Conservation (phyloP, 176 grass and related monocot species). For the Carex scoparia region DNA sequence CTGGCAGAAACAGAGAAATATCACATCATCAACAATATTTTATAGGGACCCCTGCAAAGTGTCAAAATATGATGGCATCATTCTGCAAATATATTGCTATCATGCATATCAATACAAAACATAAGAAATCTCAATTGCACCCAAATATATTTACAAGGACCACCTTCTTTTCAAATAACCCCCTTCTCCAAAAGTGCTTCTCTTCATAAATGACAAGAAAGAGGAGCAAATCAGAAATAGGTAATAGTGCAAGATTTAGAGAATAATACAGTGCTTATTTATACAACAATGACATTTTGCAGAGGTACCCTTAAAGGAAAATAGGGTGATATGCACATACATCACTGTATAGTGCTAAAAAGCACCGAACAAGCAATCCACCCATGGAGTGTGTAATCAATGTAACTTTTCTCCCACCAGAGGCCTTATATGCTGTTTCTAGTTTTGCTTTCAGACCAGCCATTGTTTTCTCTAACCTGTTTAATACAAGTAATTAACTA, state of each 20-base stretch:
- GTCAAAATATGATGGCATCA: background rate
- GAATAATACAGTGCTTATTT: background rate
- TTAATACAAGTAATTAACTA: constrained; percentile 6
- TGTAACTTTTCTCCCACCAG: constrained; percentile 77
- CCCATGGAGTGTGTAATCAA: constrained; percentile 98
- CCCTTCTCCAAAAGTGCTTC: background rate
- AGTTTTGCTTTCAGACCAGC: constrained; percentile 77
- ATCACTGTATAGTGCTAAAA: constrained; percentile 81
- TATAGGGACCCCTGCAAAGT: background rate
- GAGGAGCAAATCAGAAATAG: no score
- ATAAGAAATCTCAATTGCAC: background rate
- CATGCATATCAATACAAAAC: constrained; percentile 10
- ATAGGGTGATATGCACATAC: constrained; percentile 36
- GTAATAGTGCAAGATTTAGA: no score
- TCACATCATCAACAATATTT: background rate
- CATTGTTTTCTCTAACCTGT: constrained; percentile 81
- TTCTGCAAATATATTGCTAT: background rate
- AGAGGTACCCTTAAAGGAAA: background rate
- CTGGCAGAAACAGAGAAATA: constrained; percentile 32
- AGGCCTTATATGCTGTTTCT: constrained; percentile 82
- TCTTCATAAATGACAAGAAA: background rate
- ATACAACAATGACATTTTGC: background rate
- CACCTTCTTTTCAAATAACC: background rate
- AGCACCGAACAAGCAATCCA: constrained; percentile 80
- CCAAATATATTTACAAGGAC: background rate